These are phyloP conservation scores for Epichloe uncinata DNA, from an alignment of 2,329 filamentous ascomycete species.

Conservation along the genomic window DNA sequence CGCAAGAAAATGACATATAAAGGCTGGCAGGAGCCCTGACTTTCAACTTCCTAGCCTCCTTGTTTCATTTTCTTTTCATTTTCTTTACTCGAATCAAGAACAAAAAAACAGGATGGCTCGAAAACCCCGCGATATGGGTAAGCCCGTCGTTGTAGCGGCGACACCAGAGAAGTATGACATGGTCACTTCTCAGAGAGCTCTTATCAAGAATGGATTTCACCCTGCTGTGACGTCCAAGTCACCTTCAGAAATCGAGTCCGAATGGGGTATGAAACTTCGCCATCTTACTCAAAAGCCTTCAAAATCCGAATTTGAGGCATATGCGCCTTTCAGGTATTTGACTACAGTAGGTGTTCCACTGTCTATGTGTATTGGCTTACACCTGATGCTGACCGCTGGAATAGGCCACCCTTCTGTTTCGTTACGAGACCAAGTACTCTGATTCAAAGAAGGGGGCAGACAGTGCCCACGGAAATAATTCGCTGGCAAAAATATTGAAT, in stretches of 20 bases:
- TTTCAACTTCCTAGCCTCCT: background rate
- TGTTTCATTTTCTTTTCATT: background rate
- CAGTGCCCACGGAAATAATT: background rate
- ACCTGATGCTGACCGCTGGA: background rate
- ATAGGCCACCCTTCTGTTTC: slow-evolving; percentile 6
- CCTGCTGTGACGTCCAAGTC: slow-evolving; percentile 8
- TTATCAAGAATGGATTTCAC: slow-evolving; percentile 8
- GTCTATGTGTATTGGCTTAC: background rate
- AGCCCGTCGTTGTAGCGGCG: background rate
- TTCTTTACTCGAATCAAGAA: background rate
- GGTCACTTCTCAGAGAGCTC: slow-evolving; percentile 5
- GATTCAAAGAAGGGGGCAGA: background rate
- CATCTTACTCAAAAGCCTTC: background rate
- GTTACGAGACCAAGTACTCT: slow-evolving; percentile 1
- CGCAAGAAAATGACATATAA: background rate
- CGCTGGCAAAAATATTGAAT: slow-evolving; percentile 2
- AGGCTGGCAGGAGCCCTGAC: background rate
- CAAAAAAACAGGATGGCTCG: background rate
- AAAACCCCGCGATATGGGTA: background rate
- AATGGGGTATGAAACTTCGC: background rate
- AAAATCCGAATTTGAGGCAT: background rate
- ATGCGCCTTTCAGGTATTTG: slow-evolving; percentile 3
- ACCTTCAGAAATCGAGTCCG: slow-evolving; percentile 1
- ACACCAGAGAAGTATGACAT: slow-evolving; percentile 7
- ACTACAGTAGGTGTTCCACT: slow-evolving; percentile 1